phyloP scores from a whole-genome alignment of 441 rosid genomes.

The Rhodomyrtus psidioides region DNA sequence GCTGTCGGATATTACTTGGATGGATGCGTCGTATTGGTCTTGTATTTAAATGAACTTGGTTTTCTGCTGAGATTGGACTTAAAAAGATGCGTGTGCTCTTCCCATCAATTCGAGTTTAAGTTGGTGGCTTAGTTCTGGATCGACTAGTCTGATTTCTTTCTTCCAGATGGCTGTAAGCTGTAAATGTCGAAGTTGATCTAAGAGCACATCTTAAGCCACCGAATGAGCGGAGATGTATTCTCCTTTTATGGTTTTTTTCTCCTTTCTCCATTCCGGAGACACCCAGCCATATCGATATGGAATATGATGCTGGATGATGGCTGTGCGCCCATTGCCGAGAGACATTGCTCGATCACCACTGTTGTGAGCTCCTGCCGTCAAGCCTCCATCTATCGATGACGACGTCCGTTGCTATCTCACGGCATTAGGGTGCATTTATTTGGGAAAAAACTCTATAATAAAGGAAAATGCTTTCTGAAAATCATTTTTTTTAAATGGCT shows the following conservation, averaged over 20 bases:
- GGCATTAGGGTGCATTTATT: background rate
- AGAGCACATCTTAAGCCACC: background rate
- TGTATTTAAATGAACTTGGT: background rate
- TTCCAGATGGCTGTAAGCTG: background rate
- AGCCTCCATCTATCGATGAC: background rate
- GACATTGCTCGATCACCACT: background rate
- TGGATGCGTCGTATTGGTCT: background rate
- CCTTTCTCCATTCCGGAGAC: fast-evolving
- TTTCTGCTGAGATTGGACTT: background rate
- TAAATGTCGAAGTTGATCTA: too few relatives aligned
- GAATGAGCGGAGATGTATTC: background rate
- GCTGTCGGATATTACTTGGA: background rate
- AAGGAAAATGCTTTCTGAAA: too few relatives aligned
- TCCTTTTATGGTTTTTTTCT: background rate
- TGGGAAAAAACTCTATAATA: too few relatives aligned
- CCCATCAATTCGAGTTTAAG: background rate
- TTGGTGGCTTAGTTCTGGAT: background rate
- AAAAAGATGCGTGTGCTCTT: background rate
- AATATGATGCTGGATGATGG: background rate
- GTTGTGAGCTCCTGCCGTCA: background rate
- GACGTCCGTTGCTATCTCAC: background rate
- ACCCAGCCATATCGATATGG: background rate
- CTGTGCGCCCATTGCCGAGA: background rate
- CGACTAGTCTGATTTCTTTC: background rate
- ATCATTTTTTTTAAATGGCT: too few relatives aligned